phyloP scores from a whole-genome alignment of 768 basidiomycete genomes.

The Boletellus ananiceps region DNA sequence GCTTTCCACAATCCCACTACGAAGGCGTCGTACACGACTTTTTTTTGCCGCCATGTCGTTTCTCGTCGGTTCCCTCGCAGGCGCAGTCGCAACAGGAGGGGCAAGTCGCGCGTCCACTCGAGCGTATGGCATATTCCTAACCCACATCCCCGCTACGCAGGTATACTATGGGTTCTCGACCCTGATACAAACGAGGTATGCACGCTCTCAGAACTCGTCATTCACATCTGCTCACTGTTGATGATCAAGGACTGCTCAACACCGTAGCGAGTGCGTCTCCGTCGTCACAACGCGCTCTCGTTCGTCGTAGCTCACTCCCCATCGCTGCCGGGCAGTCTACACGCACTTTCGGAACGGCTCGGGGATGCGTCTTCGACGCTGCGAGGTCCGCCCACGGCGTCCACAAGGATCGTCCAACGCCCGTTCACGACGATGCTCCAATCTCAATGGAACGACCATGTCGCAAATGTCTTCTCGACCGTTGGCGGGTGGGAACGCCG shows the following conservation, averaged over 20 bases:
- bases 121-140: not conserved
- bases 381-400: slow-evolving; percentile 52
- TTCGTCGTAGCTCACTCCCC: not conserved
- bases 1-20: no score
- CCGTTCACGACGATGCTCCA: slow-evolving; percentile 48
- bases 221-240: not conserved
- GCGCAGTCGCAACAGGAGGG: slow-evolving; percentile 63
- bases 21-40: no score
- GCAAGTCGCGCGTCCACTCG: slow-evolving; percentile 31
- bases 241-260: slow-evolving; percentile 49
- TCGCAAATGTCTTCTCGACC: slow-evolving; percentile 43
- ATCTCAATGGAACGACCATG: slow-evolving; percentile 55
- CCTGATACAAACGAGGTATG: slow-evolving; percentile 54
- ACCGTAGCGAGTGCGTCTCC: slow-evolving; percentile 49
- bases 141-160: slow-evolving; percentile 27
- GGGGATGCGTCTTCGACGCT: slow-evolving; percentile 43
- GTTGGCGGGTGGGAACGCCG: slow-evolving; percentile 44
- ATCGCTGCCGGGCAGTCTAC: slow-evolving; percentile 38
- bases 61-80: slow-evolving; percentile 63
- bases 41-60: slow-evolving; percentile 43
- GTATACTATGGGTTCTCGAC: slow-evolving; percentile 71
- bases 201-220: not conserved
- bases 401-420: slow-evolving; percentile 44
- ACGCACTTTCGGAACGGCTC: slow-evolving; percentile 47
- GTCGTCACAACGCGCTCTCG: not conserved